Evolutionary conservation across 2,329 filamentous ascomycete genomes (phyloP).

Genomic region (Byssothecium circinans): DNA sequence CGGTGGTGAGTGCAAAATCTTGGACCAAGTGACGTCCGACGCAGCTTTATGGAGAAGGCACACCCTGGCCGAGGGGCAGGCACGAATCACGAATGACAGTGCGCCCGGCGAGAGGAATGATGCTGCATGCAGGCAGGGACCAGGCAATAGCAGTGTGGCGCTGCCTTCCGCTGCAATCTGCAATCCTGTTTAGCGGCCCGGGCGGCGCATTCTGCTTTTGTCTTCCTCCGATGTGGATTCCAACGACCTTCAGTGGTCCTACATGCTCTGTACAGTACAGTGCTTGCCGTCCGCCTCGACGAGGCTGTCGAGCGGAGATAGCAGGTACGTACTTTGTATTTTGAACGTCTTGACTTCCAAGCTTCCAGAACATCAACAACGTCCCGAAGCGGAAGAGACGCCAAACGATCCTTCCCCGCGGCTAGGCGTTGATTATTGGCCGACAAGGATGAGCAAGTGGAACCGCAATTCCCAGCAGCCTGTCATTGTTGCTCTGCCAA

Average conservation of each 20-base stretch:
- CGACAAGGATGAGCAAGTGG: no score
- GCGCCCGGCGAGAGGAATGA: conserved; percentile 3
- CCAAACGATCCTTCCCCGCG: no score
- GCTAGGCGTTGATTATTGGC: no score
- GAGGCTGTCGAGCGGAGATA: no score
- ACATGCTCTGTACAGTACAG: no score
- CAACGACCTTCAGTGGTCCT: no score
- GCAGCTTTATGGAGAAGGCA: conserved; percentile 12
- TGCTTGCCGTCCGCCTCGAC: no score
- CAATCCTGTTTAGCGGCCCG: background rate
- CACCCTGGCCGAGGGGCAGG: conserved; percentile 6
- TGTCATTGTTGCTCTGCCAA: no score
- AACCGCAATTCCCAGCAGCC: no score
- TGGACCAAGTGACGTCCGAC: conserved; percentile 14
- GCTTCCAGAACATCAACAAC: background rate
- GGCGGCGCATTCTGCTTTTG: background rate
- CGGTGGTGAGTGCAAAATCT: conserved; percentile 2
- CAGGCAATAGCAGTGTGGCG: conserved; percentile 5
- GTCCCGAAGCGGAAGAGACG: conserved; percentile 1
- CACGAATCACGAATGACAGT: conserved; percentile 14
- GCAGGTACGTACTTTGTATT: no score
- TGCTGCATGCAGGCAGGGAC: conserved; percentile 13
- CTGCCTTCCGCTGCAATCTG: conserved; percentile 2
- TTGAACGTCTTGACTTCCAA: no score
- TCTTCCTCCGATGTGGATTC: background rate